Conservation (phyloP, 306 rosid species). For the Acacia melanoxylon region DNA sequence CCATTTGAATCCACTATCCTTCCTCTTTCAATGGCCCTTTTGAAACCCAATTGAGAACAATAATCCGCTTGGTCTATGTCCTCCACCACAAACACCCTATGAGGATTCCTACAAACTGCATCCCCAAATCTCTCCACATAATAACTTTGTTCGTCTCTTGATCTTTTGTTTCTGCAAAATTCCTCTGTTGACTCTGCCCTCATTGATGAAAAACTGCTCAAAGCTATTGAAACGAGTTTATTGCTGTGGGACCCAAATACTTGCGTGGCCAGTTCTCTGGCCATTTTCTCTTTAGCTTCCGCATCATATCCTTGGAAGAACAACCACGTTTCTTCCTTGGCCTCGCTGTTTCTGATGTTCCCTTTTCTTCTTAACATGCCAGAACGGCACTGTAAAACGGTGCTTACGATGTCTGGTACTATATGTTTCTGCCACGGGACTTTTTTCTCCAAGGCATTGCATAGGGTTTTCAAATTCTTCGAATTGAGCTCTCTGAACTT, state of each 20-base stretch:
- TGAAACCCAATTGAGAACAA: constrained; percentile 79
- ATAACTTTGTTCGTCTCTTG: constrained; percentile 73
- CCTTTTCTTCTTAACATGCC: constrained; percentile 71
- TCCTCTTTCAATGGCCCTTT: constrained; percentile 82
- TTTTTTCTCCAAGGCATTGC: constrained; percentile 69
- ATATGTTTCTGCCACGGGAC: constrained; percentile 82
- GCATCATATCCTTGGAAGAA: constrained; percentile 83
- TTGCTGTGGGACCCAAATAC: constrained; percentile 66
- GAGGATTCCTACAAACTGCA: constrained; percentile 67
- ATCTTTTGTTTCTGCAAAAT: constrained; percentile 59
- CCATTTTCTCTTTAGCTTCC: constrained; percentile 69
- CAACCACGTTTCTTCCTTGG: constrained; percentile 91
- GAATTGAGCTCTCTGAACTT: constrained; percentile 66
- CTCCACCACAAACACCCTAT: constrained; percentile 75
- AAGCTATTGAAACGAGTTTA: constrained; percentile 54
- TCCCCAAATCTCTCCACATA: constrained; percentile 70
- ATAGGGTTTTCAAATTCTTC: constrained; percentile 64
- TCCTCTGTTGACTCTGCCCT: constrained; percentile 79
- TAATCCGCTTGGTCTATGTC: constrained; percentile 90
- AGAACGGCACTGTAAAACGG: constrained; percentile 78
- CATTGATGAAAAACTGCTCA: constrained; percentile 76
- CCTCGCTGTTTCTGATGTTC: constrained; percentile 31
- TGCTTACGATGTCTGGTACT: constrained; percentile 66
- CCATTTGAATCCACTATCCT: constrained; percentile 53
- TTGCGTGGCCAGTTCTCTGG: constrained; percentile 66